phyloP scores from a whole-genome alignment of 164 flowering plant species.

The Stephania cephalantha region DNA sequence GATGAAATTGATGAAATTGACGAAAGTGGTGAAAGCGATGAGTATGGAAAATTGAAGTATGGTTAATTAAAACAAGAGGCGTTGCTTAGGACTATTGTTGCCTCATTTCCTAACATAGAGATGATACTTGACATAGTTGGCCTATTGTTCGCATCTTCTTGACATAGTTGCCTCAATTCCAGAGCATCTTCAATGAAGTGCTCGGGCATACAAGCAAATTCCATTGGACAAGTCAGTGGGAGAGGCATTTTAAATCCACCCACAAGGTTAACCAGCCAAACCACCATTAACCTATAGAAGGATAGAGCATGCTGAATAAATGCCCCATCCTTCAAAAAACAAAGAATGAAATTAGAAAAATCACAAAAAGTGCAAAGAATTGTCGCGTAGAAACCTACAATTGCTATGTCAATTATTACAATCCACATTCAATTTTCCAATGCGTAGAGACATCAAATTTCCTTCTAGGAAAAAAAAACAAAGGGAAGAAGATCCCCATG shows the following conservation, averaged over 20 bases:
- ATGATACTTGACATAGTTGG: too few relatives aligned
- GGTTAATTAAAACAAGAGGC: too few relatives aligned
- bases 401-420: neutral
- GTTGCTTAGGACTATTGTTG: too few relatives aligned
- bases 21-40: too few relatives aligned
- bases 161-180: conserved; percentile 40
- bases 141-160: too few relatives aligned
- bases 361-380: neutral
- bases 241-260: conserved; percentile 97
- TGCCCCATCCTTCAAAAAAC: conserved; percentile 49
- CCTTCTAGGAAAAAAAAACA: too few relatives aligned
- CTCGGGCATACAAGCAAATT: conserved; percentile 94
- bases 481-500: too few relatives aligned
- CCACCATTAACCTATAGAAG: conserved; percentile 84
- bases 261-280: conserved; percentile 80
- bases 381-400: neutral
- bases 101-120: too few relatives aligned
- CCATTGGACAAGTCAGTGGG: conserved; percentile 77
- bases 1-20: too few relatives aligned
- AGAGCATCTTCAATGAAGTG: conserved; percentile 97
- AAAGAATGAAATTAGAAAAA: conserved; percentile 1
- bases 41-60: too few relatives aligned
- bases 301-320: conserved; percentile 75
- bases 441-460: too few relatives aligned
- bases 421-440: neutral